Base-by-base conservation (phyloP, 1,139 yeast species). In the Debaryomyces singareniensis region DNA sequence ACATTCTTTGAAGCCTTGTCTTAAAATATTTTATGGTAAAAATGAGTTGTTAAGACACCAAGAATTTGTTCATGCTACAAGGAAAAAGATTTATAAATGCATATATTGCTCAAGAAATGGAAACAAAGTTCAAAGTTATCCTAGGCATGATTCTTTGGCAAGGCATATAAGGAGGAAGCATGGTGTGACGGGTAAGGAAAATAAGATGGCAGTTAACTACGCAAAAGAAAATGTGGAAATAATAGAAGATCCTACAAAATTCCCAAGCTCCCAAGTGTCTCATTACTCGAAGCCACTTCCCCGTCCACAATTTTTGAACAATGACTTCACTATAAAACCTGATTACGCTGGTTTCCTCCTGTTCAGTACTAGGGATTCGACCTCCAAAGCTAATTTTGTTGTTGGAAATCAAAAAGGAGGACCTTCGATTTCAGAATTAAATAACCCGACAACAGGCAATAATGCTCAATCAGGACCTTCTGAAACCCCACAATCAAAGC, bases 1-100 rank as follows among this genome's bases (percentile, higher is more conserved):
- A 3, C 35, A 33, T 3, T 47, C 61, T 3, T 35, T 46, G 20
- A 37, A 43, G 13, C 55, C 59, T 26, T 67, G 73, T 36, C 43
- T 55, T 24, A 66, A 66, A 42, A 58, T 64, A 2, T 67, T 67
- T 35, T 64, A 66, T 36, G 72, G 73, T 7, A 65, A 61, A 35
- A 66, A 64, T 38, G 72, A 66, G 38, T 51, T 67, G 22, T 47
- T 61, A 26, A 49, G 71, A 33, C 73, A 67, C 43, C 71, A 67
- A 41, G 71, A 66, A 36, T 65, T 64, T 49, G 71, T 65, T 14
- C 73, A 67, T 47, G 72, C 71, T 11, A 62, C 71, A 13, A 55
- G 60, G 30, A 66, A 65, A 46, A 61, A 59, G 35, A 59, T 66
- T 6, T 67, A 60, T 45, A 60, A 61, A 37, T 67, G 73, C 41